Evolutionary conservation across 345 rosid genomes (phyloP).

Genomic region (Lepidium africanum): DNA sequence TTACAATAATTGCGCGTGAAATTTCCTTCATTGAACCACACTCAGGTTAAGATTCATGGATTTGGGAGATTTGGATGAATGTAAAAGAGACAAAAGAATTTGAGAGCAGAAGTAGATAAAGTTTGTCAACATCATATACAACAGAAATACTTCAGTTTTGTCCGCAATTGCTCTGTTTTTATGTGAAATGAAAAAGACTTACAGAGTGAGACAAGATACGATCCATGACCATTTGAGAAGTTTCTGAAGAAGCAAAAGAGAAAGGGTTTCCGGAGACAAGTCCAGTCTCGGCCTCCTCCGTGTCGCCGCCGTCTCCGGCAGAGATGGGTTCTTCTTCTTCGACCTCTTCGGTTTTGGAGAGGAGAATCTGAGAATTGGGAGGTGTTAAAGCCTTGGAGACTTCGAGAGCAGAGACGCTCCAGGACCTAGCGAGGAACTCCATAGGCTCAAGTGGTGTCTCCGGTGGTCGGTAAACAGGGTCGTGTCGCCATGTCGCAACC

Average conservation of each 20-base stretch:
- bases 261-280: constrained; percentile 78
- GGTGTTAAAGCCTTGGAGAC: constrained; percentile 73
- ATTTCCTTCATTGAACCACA: neutral
- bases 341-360: constrained; percentile 54
- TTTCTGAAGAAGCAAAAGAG: constrained; percentile 90
- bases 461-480: constrained; percentile 65
- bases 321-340: constrained; percentile 3
- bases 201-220: constrained; percentile 99
- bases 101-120: too few relatives aligned
- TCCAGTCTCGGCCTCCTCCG: constrained; percentile 53
- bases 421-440: constrained; percentile 95
- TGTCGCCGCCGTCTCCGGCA: neutral
- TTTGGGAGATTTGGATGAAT: neutral
- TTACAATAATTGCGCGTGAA: constrained; percentile 26
- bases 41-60: neutral
- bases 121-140: constrained; percentile 1
- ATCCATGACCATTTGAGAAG: constrained; percentile 97
- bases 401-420: constrained; percentile 88
- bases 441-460: constrained; percentile 86
- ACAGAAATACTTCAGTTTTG: neutral
- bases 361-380: constrained; percentile 38
- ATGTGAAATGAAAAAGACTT: constrained; percentile 25
- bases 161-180: constrained; percentile 25
- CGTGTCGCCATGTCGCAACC: constrained; percentile 56
- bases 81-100: neutral